These are phyloP conservation scores for Biscogniauxia sp. DNA, from an alignment of 2,329 filamentous ascomycete species.

Conservation along the genomic window DNA sequence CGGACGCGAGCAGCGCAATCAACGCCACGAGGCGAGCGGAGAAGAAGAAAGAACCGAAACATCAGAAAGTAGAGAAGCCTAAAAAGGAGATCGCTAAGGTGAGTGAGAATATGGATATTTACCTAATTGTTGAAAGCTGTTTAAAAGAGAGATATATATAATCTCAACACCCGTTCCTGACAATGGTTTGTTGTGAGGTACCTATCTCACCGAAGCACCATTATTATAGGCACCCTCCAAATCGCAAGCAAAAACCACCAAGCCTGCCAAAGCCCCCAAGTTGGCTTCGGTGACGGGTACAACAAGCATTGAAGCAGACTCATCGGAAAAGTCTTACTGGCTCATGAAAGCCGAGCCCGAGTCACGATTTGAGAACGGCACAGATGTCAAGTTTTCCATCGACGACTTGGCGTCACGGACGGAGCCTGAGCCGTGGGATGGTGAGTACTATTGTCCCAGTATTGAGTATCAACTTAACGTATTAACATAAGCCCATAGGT, in stretches of 20 bases:
- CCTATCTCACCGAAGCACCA: conserved; percentile 1
- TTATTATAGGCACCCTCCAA: conserved; percentile 8
- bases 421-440: conserved; percentile 88
- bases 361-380: conserved; percentile 77
- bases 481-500: conserved; percentile 21
- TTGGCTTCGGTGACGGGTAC: conserved; percentile 9
- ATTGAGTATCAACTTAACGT: conserved; percentile 10
- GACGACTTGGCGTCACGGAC: conserved; percentile 75
- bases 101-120: background rate
- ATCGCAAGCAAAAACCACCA: conserved; percentile 7
- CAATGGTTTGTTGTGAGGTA: background rate
- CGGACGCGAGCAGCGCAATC: conserved; percentile 1
- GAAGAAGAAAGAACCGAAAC: background rate
- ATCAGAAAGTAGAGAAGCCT: background rate
- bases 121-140: too few species aligned
- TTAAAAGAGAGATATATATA: too few species aligned
- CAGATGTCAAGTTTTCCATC: conserved; percentile 91
- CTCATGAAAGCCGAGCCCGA: conserved; percentile 88
- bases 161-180: too few species aligned
- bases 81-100: background rate
- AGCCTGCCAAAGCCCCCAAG: conserved; percentile 7
- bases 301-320: conserved; percentile 1
- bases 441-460: conserved; percentile 46
- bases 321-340: conserved; percentile 56
- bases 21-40: background rate